Conservation (phyloP, 140 eudicot species). For the Anethum foeniculum region DNA sequence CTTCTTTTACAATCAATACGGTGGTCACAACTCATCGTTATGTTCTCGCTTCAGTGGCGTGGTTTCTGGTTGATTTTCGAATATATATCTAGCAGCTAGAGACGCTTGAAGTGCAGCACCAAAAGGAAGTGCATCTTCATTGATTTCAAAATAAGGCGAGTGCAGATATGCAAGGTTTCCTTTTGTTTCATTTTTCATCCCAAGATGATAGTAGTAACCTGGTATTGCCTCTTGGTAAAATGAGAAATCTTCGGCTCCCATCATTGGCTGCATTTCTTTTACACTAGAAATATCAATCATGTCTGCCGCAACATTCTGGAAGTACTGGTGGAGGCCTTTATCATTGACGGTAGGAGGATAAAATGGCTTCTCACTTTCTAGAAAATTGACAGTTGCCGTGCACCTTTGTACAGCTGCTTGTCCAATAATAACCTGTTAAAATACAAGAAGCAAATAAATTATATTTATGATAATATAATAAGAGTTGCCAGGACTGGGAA, state of each 20-base stretch:
- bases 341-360: conserved; percentile 63
- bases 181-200: conserved; percentile 56
- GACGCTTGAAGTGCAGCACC: conserved; percentile 96
- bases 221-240: conserved; percentile 67
- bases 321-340: conserved; percentile 40
- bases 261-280: conserved; percentile 48
- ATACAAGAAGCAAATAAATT: not conserved
- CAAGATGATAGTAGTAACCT: conserved; percentile 68
- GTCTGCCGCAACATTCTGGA: conserved; percentile 44
- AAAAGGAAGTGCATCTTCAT: conserved; percentile 63
- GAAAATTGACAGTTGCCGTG: conserved; percentile 63
- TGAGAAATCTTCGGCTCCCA: conserved; percentile 91
- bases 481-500: not conserved
- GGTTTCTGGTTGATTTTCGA: conserved; percentile 27
- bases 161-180: conserved; percentile 34
- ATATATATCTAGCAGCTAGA: conserved; percentile 51
- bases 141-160: conserved; percentile 57
- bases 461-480: not conserved
- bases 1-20: not conserved
- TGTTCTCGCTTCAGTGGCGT: conserved; percentile 7
- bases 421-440: conserved; percentile 55
- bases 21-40: conserved; percentile 40
- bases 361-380: conserved; percentile 37
- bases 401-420: conserved; percentile 88
- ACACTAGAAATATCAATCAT: conserved; percentile 44